These are phyloP conservation scores for Graphium sp. DNA, from an alignment of 2,329 filamentous ascomycete species.

Conservation along the genomic window DNA sequence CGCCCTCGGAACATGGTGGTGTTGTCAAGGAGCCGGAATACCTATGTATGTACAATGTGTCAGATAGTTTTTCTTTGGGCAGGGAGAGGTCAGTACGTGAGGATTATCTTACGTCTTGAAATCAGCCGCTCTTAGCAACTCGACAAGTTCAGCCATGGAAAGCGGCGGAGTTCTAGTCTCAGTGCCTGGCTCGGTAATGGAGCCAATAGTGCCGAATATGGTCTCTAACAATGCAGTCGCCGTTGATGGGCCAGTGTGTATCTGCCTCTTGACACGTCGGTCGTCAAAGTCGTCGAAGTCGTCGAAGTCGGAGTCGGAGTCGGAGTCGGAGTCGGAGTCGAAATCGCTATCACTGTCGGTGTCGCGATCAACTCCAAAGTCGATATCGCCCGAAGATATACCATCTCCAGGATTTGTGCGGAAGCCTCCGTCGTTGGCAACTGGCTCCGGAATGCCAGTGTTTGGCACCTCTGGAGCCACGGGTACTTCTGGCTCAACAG, in stretches of 20 bases:
- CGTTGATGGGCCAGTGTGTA: too few relatives aligned
- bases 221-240: constrained; percentile 24
- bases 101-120: constrained; percentile 7
- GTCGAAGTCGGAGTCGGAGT: too few relatives aligned
- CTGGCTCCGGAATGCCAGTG: too few relatives aligned
- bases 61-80: not conserved
- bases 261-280: too few relatives aligned
- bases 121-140: not conserved
- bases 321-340: too few relatives aligned
- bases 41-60: constrained; percentile 18
- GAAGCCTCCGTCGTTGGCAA: not conserved
- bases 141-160: constrained; percentile 2
- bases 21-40: constrained; percentile 47
- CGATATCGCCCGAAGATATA: too few relatives aligned
- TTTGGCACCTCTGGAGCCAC: too few relatives aligned
- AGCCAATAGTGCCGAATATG: constrained; percentile 21
- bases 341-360: too few relatives aligned
- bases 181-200: constrained; percentile 9
- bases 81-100: not conserved
- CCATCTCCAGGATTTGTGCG: too few relatives aligned
- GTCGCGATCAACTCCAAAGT: too few relatives aligned
- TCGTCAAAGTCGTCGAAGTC: too few relatives aligned
- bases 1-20: constrained; percentile 40
- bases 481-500: too few relatives aligned
- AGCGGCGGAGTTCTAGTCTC: not conserved